Evolutionary conservation across 345 rosid species (phyloP).

Genomic region (Luvunga scandens): DNA sequence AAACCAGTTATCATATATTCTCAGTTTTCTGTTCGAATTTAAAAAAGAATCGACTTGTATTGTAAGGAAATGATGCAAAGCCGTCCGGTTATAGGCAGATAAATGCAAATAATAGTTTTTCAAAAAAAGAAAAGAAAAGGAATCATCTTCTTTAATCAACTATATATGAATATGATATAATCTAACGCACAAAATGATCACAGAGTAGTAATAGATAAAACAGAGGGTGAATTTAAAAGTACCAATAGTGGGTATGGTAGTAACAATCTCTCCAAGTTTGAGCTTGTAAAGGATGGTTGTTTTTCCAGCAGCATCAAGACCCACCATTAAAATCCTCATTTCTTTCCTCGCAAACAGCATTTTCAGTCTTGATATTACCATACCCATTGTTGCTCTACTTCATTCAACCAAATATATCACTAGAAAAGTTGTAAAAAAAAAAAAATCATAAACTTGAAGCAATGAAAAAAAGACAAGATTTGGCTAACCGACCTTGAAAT

Average conservation of each 20-base stretch:
- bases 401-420: background rate
- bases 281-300: conserved; percentile 77
- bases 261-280: conserved; percentile 70
- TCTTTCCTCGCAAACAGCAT: conserved; percentile 58
- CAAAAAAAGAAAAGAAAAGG: no score
- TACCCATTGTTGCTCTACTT: conserved; percentile 38
- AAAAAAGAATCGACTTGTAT: background rate
- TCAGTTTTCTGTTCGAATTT: background rate
- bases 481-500: conserved; percentile 9
- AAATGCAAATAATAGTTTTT: no score
- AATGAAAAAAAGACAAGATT: background rate
- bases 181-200: background rate
- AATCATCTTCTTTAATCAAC: no score
- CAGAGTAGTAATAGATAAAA: background rate
- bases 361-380: conserved; percentile 44
- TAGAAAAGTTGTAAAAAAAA: background rate
- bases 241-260: conserved; percentile 81
- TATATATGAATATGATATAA: background rate
- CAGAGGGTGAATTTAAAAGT: background rate
- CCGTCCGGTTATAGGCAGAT: no score
- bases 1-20: background rate
- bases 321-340: conserved; percentile 79
- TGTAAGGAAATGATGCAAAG: background rate
- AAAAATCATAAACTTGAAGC: background rate
- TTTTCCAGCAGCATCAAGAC: conserved; percentile 75